Conservation (phyloP, 352 stramenopile species). For the Phytophthora rubi region DNA sequence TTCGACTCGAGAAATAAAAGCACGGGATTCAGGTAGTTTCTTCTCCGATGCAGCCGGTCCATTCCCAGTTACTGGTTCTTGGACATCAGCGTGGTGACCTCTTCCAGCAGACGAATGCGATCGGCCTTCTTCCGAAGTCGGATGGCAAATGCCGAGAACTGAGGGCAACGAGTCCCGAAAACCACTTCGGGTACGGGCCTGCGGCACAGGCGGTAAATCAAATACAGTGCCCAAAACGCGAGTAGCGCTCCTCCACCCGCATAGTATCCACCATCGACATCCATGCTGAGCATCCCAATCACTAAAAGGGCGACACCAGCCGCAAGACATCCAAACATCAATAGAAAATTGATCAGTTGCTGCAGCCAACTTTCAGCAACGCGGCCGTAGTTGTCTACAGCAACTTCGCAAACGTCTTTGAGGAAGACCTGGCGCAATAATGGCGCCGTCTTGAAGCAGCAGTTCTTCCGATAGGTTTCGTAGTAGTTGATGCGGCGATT, state of each 20-base stretch:
- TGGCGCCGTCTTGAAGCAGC: background rate
- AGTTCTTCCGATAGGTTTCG: background rate
- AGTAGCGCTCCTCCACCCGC: background rate
- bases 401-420: background rate
- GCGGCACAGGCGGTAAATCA: background rate
- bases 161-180: background rate
- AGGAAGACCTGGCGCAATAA: background rate
- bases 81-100: background rate
- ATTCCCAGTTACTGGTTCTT: background rate
- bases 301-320: background rate
- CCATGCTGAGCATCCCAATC: background rate
- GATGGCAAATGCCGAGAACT: background rate
- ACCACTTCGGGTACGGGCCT: background rate
- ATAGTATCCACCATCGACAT: no score
- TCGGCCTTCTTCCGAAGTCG: background rate
- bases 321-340: background rate
- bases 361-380: background rate
- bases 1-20: no score
- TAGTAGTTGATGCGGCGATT: background rate
- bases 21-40: no score
- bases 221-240: background rate
- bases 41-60: no score
- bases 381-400: background rate
- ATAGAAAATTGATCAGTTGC: background rate
- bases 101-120: background rate